Evolutionary conservation across 768 basidiomycete genomes (phyloP), one percentile per base, ranked within the genome.

Genomic region (Tephrocybe sp.): DNA sequence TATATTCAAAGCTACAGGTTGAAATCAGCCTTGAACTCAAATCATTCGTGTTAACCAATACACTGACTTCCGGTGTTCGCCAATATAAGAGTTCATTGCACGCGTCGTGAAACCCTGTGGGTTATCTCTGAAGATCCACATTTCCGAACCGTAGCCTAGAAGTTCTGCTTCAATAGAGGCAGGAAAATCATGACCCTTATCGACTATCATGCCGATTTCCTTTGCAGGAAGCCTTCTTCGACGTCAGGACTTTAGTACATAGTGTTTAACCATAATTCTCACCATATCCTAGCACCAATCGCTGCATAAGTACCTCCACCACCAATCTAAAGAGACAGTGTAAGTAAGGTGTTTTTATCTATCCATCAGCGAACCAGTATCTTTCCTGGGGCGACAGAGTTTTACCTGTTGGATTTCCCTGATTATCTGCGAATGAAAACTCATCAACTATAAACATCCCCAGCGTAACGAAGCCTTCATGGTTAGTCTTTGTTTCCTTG

Each of bases 401-500:
- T 57, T 66, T 70, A 9, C 69, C 77, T 19, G 75, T 82, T 1
- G 78, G 74, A 2, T 67, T 66, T 3, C 87, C 87, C 37, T 78
- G 62, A 26, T 77, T 75, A 51, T 86, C 80, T 40, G 69, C 59
- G 60, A 82, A 87, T 3, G 77, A 73, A 58, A 93, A 89, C 53
- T 86, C 77, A 65, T 97, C 93, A 58, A 95, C 79, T 60, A 97
- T 94, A 71, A 95, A 95, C 81, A 93, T 83, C 6, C 92, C 93
- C 22, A 93, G 72, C n/a, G 85, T 82, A 16, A 79, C 81, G 39
- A 91, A 84, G 32, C 52, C 49, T 18, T 65, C 55, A 15, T 60
- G 47, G 22, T 54, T 27, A 26, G 28, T 18, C 13, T 36, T 51
- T 45, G 34, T 31, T 3, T 22, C 38, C 30, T 38, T 44, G 12